These are phyloP conservation scores for Grigorovia jiainica DNA, from an alignment of 805 yeast genomes.

Conservation along the genomic window DNA sequence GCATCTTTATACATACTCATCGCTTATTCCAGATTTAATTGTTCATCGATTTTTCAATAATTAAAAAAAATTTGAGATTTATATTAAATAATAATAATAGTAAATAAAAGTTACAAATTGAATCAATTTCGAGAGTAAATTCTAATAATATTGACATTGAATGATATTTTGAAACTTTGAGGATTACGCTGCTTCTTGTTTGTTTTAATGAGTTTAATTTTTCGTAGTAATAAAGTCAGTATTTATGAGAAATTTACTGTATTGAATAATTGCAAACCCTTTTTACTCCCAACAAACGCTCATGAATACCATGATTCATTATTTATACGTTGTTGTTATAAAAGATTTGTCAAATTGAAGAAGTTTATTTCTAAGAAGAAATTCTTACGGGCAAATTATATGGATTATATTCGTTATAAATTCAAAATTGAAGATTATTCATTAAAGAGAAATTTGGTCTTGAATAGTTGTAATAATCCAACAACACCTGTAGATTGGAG, in stretches of 20 bases:
- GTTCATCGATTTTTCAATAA: too few relatives aligned
- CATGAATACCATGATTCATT: neutral
- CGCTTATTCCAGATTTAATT: too few relatives aligned
- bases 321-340: constrained; percentile 11
- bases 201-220: too few relatives aligned
- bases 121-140: too few relatives aligned
- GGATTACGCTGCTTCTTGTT: too few relatives aligned
- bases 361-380: constrained; percentile 21
- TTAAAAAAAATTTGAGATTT: too few relatives aligned
- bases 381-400: constrained; percentile 20
- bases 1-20: neutral
- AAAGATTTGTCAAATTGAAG: constrained; percentile 21
- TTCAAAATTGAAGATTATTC: constrained; percentile 21
- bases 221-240: neutral
- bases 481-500: too few relatives aligned
- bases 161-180: too few relatives aligned
- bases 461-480: too few relatives aligned
- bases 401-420: constrained; percentile 22
- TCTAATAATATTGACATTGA: too few relatives aligned
- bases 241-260: neutral
- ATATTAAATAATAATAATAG: too few relatives aligned
- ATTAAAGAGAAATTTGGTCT: constrained; percentile 12
- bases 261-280: neutral
- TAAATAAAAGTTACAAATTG: too few relatives aligned
- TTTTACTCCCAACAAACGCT: neutral